Evolutionary conservation across 2,329 filamentous ascomycete genomes (phyloP).

Genomic region (Calonectria pteridis): DNA sequence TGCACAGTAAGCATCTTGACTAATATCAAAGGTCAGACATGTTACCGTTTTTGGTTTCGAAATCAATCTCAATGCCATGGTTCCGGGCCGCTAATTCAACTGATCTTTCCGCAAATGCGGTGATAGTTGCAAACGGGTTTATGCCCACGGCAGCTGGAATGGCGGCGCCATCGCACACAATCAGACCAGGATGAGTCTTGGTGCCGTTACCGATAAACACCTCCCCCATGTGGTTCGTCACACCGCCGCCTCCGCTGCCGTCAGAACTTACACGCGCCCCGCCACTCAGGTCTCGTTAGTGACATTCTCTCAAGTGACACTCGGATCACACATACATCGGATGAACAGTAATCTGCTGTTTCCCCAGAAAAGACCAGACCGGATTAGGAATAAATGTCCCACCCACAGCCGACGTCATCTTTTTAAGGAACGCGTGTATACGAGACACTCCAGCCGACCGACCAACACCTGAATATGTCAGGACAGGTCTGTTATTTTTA

Average conservation of each 20-base stretch:
- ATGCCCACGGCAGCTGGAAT: slow-evolving; percentile 73
- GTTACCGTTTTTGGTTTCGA: slow-evolving; percentile 37
- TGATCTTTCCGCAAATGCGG: slow-evolving; percentile 74
- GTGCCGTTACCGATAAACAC: slow-evolving; percentile 66
- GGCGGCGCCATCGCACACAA: slow-evolving; percentile 72
- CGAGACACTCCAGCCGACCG: slow-evolving; percentile 66
- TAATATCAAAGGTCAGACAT: no score
- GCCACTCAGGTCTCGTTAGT: slow-evolving; percentile 46
- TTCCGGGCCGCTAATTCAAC: slow-evolving; percentile 55
- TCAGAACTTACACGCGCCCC: slow-evolving; percentile 74
- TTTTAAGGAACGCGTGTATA: slow-evolving; percentile 64
- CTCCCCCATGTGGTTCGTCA: slow-evolving; percentile 71
- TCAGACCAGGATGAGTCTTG: slow-evolving; percentile 67
- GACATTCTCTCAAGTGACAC: not conserved
- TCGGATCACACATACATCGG: slow-evolving; percentile 52
- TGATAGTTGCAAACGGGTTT: slow-evolving; percentile 78
- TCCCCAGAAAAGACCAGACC: slow-evolving; percentile 65
- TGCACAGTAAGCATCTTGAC: slow-evolving; percentile 31
- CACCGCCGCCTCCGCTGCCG: slow-evolving; percentile 68
- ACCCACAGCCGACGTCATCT: slow-evolving; percentile 68
- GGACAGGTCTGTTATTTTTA: slow-evolving; percentile 68
- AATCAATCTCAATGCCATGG: slow-evolving; percentile 28
- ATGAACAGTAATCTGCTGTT: slow-evolving; percentile 74
- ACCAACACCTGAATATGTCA: slow-evolving; percentile 71
- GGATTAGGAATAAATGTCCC: slow-evolving; percentile 72